phyloP scores from a whole-genome alignment of 441 rosid genomes.

The Kokia cookei region DNA sequence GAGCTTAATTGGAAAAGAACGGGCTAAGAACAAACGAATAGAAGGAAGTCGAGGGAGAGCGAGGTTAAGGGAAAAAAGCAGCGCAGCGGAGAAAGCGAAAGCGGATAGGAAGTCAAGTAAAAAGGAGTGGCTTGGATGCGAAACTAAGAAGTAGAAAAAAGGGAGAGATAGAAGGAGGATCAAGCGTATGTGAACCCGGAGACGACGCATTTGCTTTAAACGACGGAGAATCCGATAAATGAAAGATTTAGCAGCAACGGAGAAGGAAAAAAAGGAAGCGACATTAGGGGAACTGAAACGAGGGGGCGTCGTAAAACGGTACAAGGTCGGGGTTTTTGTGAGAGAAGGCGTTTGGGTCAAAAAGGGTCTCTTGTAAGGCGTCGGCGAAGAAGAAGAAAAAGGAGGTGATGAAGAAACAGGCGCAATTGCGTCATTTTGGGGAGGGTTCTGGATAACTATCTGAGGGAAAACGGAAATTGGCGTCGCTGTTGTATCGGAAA shows the following conservation, averaged over 20 bases:
- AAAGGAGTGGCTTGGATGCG: constrained; percentile 68
- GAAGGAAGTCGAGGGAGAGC: constrained; percentile 82
- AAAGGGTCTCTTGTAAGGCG: constrained; percentile 65
- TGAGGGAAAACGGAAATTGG: constrained; percentile 21
- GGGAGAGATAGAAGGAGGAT: constrained; percentile 62
- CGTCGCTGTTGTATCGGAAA: neutral
- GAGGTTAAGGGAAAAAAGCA: constrained; percentile 63
- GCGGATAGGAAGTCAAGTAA: constrained; percentile 75
- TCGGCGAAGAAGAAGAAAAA: constrained; percentile 24
- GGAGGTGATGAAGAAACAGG: constrained; percentile 23
- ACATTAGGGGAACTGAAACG: constrained; percentile 11
- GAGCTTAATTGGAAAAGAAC: constrained; percentile 69
- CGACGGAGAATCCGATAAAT: constrained; percentile 42
- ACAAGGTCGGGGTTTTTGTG: constrained; percentile 15
- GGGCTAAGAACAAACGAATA: constrained; percentile 65
- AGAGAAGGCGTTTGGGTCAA: constrained; percentile 25
- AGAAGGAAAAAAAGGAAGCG: constrained; percentile 28
- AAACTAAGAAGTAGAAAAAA: constrained; percentile 65
- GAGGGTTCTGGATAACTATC: constrained; percentile 21
- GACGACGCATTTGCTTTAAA: constrained; percentile 42
- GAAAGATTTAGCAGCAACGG: constrained; percentile 37
- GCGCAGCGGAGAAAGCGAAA: constrained; percentile 71
- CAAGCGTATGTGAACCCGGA: constrained; percentile 54
- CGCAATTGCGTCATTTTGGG: constrained; percentile 40
- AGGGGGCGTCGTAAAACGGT: constrained; percentile 16